Evolutionary conservation across 352 stramenopile species (phyloP), one percentile per base, ranked within the genome.

Genomic region (Lagenidium giganteum): DNA sequence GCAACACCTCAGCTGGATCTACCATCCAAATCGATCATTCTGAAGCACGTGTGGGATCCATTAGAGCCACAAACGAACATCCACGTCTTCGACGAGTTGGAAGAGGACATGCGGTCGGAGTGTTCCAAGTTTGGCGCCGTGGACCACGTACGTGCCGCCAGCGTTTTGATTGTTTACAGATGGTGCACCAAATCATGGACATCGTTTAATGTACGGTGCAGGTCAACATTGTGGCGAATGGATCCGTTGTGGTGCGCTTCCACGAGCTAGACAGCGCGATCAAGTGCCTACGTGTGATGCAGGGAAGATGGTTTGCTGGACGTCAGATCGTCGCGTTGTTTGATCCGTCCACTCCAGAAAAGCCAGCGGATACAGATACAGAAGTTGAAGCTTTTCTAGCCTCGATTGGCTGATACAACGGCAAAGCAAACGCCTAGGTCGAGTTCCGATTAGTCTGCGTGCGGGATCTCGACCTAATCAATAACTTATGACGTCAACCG

Each of bases 311-410:
- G 77, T 93, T 93, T 56, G 76, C 70, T 37, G 79, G 82, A 2
- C 63, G 68, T 9, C 62, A 89, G 51, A 66, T 93, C 37, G 56
- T 68, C 40, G 77, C 79, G 24, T 33, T 42, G 16, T 87, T 89
- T 34, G 70, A 90, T 26, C 69, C 74, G 32, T 51, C 58, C n/a
- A 70, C 61, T 9, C 50, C 66, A 0, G 69, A 87, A 29, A 66
- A 82, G 20, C 66, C 77, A 0, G 67, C 62, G 7, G 79, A 90
- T 38, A 61, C 67, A 25, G 70, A 88, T 31, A 73, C 74, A 8
- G 88, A 87, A 38, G 51, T 93, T 7, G 65, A 91, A 35, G 79
- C 73, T 3, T 93, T 93, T 41, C 54, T 93, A n/a, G 79, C 82
- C 17, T 77, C 70, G 17, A 46, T 90, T 33, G 66, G 65, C 30